Percentiles rank a stretch among this genome's conserved stretches.
Conservation (phyloP, 2,329 filamentous ascomycete species). For the Scedosporium aurantiacum region DNA sequence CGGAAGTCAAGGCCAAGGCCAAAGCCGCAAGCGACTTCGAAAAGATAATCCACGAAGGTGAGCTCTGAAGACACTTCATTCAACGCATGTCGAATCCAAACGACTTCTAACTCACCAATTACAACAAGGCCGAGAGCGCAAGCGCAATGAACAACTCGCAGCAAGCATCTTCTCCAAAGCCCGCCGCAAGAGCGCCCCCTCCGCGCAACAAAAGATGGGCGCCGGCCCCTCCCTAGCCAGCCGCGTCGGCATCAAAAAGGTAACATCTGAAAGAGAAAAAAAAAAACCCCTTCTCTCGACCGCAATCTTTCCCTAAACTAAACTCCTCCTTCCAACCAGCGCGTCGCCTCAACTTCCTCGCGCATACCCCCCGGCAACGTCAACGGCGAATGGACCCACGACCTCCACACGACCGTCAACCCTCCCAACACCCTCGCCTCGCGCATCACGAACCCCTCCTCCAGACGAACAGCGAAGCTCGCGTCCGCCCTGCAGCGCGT, state of each 20-base stretch:
- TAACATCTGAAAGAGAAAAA: too few species aligned
- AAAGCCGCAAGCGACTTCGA: conserved; percentile 39
- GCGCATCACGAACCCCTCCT: conserved; percentile 29
- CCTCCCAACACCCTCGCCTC: conserved; percentile 30
- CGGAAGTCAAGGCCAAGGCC: conserved; percentile 14
- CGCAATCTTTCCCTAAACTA: neutral
- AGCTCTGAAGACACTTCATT: neutral
- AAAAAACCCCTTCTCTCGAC: neutral
- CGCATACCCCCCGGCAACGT: conserved; percentile 36
- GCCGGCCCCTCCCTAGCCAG: conserved; percentile 52
- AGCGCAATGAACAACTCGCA: conserved; percentile 61
- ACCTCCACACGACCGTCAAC: conserved; percentile 44
- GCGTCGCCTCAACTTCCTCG: conserved; percentile 7
- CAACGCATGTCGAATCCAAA: neutral
- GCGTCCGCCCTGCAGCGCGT: conserved; percentile 33
- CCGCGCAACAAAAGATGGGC: conserved; percentile 31
- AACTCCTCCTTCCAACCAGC: neutral
- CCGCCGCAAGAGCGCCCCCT: conserved; percentile 46
- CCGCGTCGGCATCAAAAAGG: conserved; percentile 64
- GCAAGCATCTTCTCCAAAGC: conserved; percentile 57
- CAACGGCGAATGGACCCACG: conserved; percentile 61
- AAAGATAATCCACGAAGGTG: conserved; percentile 43
- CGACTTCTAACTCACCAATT: neutral
- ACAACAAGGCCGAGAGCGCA: conserved; percentile 49
- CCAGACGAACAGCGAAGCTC: conserved; percentile 27